These are phyloP conservation scores for Parachaetomium inaequale DNA, from an alignment of 495 filamentous ascomycete genomes.

Conservation along the genomic window DNA sequence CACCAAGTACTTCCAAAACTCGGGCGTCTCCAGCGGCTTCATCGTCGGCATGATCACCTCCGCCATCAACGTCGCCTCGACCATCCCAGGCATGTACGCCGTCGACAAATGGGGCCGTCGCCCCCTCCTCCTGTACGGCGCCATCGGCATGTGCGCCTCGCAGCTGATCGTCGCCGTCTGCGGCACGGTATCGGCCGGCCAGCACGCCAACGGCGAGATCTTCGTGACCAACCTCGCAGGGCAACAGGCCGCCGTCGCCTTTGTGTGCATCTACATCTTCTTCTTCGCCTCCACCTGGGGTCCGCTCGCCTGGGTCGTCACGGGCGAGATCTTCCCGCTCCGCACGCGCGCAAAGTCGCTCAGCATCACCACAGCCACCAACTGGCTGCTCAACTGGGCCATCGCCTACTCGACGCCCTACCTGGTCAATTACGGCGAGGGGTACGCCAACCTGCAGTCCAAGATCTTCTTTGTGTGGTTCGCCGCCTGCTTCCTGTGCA, in stretches of 20 bases:
- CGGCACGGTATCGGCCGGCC: slow-evolving; percentile 53
- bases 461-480: slow-evolving; percentile 86
- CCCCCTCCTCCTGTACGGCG: slow-evolving; percentile 65
- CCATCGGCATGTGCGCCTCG: slow-evolving; percentile 64
- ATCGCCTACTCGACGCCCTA: slow-evolving; percentile 75
- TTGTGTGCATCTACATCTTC: slow-evolving; percentile 71
- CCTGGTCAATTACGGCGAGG: slow-evolving; percentile 64
- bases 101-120: slow-evolving; percentile 72
- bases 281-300: slow-evolving; percentile 79
- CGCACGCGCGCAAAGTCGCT: slow-evolving; percentile 69
- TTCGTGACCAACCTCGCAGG: slow-evolving; percentile 47
- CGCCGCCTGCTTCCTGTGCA: slow-evolving; percentile 66
- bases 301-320: slow-evolving; percentile 66
- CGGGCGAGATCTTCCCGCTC: slow-evolving; percentile 70
- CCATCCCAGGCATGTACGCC: slow-evolving; percentile 65
- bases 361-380: slow-evolving; percentile 72
- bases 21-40: slow-evolving; percentile 63
- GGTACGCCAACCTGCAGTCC: slow-evolving; percentile 66
- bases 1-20: slow-evolving; percentile 67
- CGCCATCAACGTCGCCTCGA: slow-evolving; percentile 66
- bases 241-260: slow-evolving; percentile 67
- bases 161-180: slow-evolving; percentile 67
- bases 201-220: slow-evolving; percentile 39
- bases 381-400: slow-evolving; percentile 72
- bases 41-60: slow-evolving; percentile 63